These are phyloP conservation scores for Rhazya stricta DNA, from an alignment of 257 asterid genomes.

Conservation along the genomic window DNA sequence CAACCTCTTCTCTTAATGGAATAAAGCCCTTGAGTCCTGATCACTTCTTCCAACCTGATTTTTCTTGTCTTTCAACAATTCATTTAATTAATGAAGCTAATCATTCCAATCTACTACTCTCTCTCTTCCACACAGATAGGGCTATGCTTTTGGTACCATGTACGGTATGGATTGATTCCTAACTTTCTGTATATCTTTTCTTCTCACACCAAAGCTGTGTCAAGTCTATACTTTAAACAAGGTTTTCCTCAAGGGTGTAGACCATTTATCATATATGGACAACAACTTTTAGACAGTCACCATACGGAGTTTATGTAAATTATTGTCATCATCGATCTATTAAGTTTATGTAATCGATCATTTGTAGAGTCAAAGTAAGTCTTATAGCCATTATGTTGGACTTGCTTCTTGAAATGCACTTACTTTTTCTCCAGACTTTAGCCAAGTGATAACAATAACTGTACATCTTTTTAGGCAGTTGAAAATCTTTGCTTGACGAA, in stretches of 20 bases:
- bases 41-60: not conserved
- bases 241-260: too few species aligned
- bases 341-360: too few species aligned
- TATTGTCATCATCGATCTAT: too few species aligned
- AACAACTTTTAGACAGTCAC: not conserved
- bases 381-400: too few species aligned
- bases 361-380: too few species aligned
- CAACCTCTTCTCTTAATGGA: not conserved
- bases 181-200: not conserved
- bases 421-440: not conserved
- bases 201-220: too few species aligned
- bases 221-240: too few species aligned
- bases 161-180: not conserved
- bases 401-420: not conserved
- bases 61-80: constrained; percentile 5
- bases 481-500: not conserved
- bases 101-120: not conserved
- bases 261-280: not conserved
- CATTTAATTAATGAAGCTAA: not conserved
- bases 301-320: too few species aligned
- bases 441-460: not conserved
- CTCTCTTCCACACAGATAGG: not conserved
- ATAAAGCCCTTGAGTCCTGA: not conserved
- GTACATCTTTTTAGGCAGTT: not conserved
- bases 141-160: not conserved